These are phyloP conservation scores for Lentithecium fluviatile DNA, from an alignment of 495 filamentous ascomycete genomes.

Conservation along the genomic window DNA sequence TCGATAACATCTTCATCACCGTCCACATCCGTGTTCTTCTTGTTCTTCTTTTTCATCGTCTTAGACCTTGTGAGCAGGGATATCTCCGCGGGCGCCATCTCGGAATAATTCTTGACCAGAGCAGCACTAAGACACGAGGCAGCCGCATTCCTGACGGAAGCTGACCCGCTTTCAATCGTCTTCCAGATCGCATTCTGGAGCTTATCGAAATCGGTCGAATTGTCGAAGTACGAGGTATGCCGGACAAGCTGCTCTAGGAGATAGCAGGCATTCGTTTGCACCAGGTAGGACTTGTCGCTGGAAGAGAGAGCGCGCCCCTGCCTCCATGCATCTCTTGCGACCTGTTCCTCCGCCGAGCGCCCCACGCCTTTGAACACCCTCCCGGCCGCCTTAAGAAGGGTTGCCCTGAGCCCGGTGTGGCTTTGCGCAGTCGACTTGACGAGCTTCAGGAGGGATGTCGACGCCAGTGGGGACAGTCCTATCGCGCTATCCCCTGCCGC, in stretches of 20 bases:
- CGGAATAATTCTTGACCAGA: slow-evolving; percentile 77
- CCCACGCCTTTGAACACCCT: slow-evolving; percentile 72
- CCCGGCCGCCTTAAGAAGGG: slow-evolving; percentile 74
- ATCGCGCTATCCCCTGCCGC: slow-evolving; percentile 92
- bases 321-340: slow-evolving; percentile 93
- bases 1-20: slow-evolving; percentile 73
- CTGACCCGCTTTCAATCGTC: slow-evolving; percentile 72
- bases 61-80: slow-evolving; percentile 57
- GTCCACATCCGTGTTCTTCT: slow-evolving; percentile 64
- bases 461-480: slow-evolving; percentile 72
- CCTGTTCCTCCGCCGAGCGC: slow-evolving; percentile 74
- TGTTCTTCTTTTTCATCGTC: slow-evolving; percentile 74
- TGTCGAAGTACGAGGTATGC: slow-evolving; percentile 77
- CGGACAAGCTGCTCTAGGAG: slow-evolving; percentile 74
- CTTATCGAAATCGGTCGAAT: slow-evolving; percentile 86
- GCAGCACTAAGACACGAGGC: slow-evolving; percentile 78
- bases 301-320: slow-evolving; percentile 74
- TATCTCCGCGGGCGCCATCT: slow-evolving; percentile 48
- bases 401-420: slow-evolving; percentile 78
- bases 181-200: slow-evolving; percentile 78
- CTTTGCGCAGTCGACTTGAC: slow-evolving; percentile 70
- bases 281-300: slow-evolving; percentile 77
- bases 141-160: slow-evolving; percentile 77
- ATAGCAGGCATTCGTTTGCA: slow-evolving; percentile 74
- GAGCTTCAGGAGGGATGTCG: slow-evolving; percentile 68